Base-by-base conservation (phyloP, 2,329 filamentous ascomycete genomes). In the Trichoderma koningiopsis region DNA sequence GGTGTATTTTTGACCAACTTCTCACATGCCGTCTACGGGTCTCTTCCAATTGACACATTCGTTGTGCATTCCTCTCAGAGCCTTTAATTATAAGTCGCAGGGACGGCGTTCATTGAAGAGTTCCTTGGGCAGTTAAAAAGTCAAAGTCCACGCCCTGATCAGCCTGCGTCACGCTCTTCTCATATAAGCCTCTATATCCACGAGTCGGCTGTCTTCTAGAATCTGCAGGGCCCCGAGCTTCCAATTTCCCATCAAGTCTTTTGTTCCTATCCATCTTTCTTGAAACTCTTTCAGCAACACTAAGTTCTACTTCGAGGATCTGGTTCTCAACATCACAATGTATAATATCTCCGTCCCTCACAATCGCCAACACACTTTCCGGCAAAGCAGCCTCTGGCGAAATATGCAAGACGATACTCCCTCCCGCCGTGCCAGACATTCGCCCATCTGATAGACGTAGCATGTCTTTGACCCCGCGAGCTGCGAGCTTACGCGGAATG, bases 331-430 rank as follows among this genome's bases (percentile, higher is more conserved):
- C 89, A 79, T 94, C 91, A 74, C 95, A 96, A 0, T 88, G 91
- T 59, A 97, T 89, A 29, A 89, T 76, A 78, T 97, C 94, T 0
- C 93, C 94, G 70, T 93, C 87, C 70, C 83, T 79, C 3, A 97
- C 88, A 1, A 96, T 80, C 0, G 92, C 94, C 71, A 97, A 87
- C 0, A 93, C 92, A 0, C 92, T 93, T 13, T 87, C 89, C 0
- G 92, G 92, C 35, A 86, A 80, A 0, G 92, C 93, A 0, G 93
- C 93, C 79, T 97, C 94, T 0, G 94, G 94, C 2, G 90, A 90
- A 6, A 97, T 90, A 74, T 97, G 94, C 6, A 96, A 88, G 0
- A 96, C 92, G 72, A 97, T 95, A 68, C 96, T 97, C 0, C 94
- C 94, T 58, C 96, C 94, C 2, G 88, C 91, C 0, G 94, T 96